A percentile compares a stretch with the other conserved stretches of the same genome.
Evolutionary conservation across 1,139 yeast genomes (phyloP).

Genomic region (Saccharomyces pastorianus): DNA sequence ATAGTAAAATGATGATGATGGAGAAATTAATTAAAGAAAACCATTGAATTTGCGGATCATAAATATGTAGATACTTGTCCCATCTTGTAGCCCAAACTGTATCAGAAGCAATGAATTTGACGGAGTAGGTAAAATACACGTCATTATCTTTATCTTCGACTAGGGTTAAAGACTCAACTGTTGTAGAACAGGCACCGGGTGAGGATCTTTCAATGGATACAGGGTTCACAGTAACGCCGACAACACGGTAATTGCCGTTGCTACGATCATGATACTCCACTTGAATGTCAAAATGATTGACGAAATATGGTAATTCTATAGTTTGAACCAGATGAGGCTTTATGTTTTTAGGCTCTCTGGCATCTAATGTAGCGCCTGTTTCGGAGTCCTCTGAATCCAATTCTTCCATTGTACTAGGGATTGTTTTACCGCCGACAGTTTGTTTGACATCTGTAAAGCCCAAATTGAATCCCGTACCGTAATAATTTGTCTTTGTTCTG

Average conservation of each 20-base stretch:
- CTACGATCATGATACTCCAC: conserved; percentile 77
- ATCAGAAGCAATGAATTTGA: conserved; percentile 54
- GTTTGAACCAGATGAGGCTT: conserved; percentile 10
- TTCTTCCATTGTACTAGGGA: conserved; percentile 2
- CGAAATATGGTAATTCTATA: conserved; percentile 42
- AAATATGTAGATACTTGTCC: conserved; percentile 91
- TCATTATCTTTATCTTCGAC: conserved; percentile 35
- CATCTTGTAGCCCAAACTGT: conserved; percentile 98
- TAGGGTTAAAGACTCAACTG: conserved; percentile 39
- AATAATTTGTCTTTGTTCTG: conserved; percentile 53
- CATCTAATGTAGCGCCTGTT: neutral
- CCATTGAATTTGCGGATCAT: conserved; percentile 94
- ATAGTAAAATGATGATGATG: conserved; percentile 66
- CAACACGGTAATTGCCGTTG: conserved; percentile 70
- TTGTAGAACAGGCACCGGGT: conserved; percentile 31
- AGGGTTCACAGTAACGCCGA: conserved; percentile 78
- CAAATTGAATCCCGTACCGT: conserved; percentile 74
- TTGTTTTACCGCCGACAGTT: conserved; percentile 7
- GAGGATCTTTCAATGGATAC: conserved; percentile 47
- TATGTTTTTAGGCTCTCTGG: conserved; percentile 11
- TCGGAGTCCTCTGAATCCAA: neutral
- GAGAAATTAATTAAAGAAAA: conserved; percentile 82
- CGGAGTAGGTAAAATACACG: conserved; percentile 56
- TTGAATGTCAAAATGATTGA: conserved; percentile 70
- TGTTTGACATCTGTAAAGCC: conserved; percentile 48